Evolutionary conservation across 2,329 filamentous ascomycete genomes (phyloP), one percentile per base, ranked within the genome.

Genomic region (Amauroascus verrucosus): DNA sequence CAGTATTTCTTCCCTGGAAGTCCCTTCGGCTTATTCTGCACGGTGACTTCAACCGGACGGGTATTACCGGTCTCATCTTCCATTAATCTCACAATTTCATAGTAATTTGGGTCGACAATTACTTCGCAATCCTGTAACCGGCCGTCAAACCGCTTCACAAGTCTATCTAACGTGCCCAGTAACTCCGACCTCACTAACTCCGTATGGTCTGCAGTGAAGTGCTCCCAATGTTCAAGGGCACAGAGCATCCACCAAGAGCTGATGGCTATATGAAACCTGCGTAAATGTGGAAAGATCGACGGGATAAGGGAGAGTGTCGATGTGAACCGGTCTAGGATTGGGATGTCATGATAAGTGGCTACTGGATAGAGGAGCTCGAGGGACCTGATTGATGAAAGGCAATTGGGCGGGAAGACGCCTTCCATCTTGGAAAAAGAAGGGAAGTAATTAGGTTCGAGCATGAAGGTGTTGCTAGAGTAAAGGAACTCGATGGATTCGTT

Each of bases 241-340:
- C 50, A 52, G 18, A 52, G 50, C 41, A 52, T 46, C 50, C 50
- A 52, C 50, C 50, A 52, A 14, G 50, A 52, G 20, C 50, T 52
- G 22, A 52, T 52, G 22, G 50, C 40, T 14, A 52, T 46, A 16
- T 52, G 43, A 18, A 52, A 52, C 30, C 41, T 46, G 14, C 32
- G 50, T 1, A 52, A 20, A 18, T 30, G 40, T 1, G 50, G 50
- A n/a, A 52, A 52, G 9, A 52, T 52, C 22, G 43, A 38, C 7
- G 50, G 50, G 13, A 52, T 38, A 20, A 37, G 50, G 11, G 50
- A 16, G 9, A 52, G 26, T 13, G 50, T 52, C 6, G 50, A 45
- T 14, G 50, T 52, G 50, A 52, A 52, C 11, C 22, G 22, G 22
- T 52, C 41, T n/a, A 52, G 50, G 22, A 52, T 40, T 11, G 41